Evolutionary conservation across 352 stramenopile species (phyloP), one percentile per base, ranked within the genome.

Genomic region (Thalassiosira delicatula): DNA sequence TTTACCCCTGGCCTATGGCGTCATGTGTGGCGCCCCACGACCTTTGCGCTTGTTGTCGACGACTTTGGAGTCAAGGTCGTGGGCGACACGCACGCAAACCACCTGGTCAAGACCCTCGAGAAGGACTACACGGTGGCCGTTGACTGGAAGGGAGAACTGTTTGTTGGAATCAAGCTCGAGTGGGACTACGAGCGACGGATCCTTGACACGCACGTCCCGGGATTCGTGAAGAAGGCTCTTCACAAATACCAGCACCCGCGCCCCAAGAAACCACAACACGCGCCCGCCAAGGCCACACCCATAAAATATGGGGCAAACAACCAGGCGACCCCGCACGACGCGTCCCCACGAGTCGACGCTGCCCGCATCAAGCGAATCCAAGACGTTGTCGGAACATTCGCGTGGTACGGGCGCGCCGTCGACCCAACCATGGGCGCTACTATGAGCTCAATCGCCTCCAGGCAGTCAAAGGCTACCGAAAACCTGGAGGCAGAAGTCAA

Each of bases 1-100:
- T 59, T 70, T 25, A 90, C 80, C 14, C 75, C 70, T 17, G 84
- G 84, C n/a, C 54, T 90, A 2, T 88, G 75, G 71, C 54, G 12
- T 3, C 76, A 90, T 42, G 67, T 59, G 14, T 70, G 25, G 0
- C 27, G 56, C 12, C 40, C 19, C 19, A 73, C 83, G 0, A 49
- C 5, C 1, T 89, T 89, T 53, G 70, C 60, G 3, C 46, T 89
- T 0, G 70, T 79, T 0, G 57, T 70, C 19, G 69, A 77, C 35
- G 56, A 77, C 29, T 70, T 69, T 29, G 42, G 56, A 14, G 27
- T 77, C 0, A 69, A 70, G 42, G 44, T 46, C 61, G 62, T 44
- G 0, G 30, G 40, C n/a, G 0, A 70, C 17, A 12, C 32, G 23
- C 37, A 85, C 67, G 81, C 53, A 1, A n/a, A 79, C 4, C 70